Base-by-base conservation (phyloP, 257 asterid genomes). In the Solanum arcanum region DNA sequence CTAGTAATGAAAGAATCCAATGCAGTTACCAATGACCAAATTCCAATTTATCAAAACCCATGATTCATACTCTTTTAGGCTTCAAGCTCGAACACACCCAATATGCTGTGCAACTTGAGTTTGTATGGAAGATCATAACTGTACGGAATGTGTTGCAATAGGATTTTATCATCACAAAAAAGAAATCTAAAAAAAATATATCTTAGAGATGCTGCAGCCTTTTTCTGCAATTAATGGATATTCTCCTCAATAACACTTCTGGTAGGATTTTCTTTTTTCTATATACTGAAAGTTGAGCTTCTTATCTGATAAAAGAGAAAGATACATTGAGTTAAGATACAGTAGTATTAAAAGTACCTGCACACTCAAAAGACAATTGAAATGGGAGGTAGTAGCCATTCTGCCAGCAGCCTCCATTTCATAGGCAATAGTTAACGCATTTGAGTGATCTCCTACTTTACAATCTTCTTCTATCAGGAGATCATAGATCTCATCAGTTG, bases 391-490 rank as follows among this genome's bases (percentile, higher is more conserved):
- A 41, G 98, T 94, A 12, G 99, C 99, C 98, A 94, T 95, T 91
- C 99, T 93, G 86, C 99, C 99, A 86, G 99, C 99, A 83, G 98
- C 94, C 93, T 97, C 99, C 99, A 97, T 97, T 89, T 95, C 98
- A 80, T 97, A 95, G 69, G 99, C 99, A 87, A 97, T 97, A 88
- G 99, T 97, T 89, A 97, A 88, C 87, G 99, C 99, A 92, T 97
- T 97, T 81, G 98, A 94, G 86, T 97, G 99, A 93, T 97, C 99
- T 33, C 98, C 99, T 66, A 44, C 97, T 92, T 94, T 96, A 90
- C 98, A 97, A 90, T 95, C 99, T 92, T 95, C 96, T 90, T 92
- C 94, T 89, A 97, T 97, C 59, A 97, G 85, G 90, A 95, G 98
- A 92, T 97, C 99, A 90, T 97, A 97, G 73, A 97, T 93, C 93